These are phyloP conservation scores for Wallemia hederae DNA, from an alignment of 1,284 basidiomycete genomes.

Conservation along the genomic window DNA sequence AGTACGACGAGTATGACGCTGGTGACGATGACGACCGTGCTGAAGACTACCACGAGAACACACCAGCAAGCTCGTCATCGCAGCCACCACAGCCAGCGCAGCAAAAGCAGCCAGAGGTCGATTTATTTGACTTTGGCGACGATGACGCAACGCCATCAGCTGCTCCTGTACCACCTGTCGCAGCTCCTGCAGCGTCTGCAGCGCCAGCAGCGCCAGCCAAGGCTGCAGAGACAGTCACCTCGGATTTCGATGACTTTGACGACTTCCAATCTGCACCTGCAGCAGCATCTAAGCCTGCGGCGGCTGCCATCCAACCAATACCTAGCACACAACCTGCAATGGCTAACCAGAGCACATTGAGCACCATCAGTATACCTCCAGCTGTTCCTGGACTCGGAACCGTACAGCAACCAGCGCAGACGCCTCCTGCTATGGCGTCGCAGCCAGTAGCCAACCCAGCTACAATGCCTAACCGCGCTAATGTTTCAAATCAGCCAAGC, in stretches of 20 bases:
- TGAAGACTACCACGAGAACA: constrained; percentile 2
- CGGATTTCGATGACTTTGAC: constrained; percentile 58
- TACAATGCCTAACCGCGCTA: background rate
- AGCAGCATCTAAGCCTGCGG: constrained; percentile 13
- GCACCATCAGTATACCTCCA: background rate
- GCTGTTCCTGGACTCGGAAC: constrained; percentile 11
- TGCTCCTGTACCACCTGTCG: constrained; percentile 11
- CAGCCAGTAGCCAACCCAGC: constrained; percentile 5
- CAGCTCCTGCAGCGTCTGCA: constrained; percentile 18
- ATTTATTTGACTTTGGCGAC: constrained; percentile 51
- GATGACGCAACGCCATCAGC: constrained; percentile 23
- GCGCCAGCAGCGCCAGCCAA: background rate
- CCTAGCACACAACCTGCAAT: background rate
- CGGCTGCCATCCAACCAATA: constrained; percentile 5
- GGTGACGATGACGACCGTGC: constrained; percentile 55
- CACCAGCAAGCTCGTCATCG: background rate
- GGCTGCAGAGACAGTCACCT: constrained; percentile 9
- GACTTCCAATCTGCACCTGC: constrained; percentile 59
- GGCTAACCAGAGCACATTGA: constrained; percentile 6
- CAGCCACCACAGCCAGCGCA: constrained; percentile 20
- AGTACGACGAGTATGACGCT: constrained; percentile 84
- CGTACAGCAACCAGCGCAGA: constrained; percentile 12
- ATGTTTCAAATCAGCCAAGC: constrained; percentile 2
- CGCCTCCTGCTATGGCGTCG: constrained; percentile 6
- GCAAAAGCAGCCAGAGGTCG: constrained; percentile 24